Percentiles rank a stretch among this genome's conserved stretches.
Evolutionary conservation across 73 alveolate genomes (phyloP).

Genomic region (Stentor coeruleus): DNA sequence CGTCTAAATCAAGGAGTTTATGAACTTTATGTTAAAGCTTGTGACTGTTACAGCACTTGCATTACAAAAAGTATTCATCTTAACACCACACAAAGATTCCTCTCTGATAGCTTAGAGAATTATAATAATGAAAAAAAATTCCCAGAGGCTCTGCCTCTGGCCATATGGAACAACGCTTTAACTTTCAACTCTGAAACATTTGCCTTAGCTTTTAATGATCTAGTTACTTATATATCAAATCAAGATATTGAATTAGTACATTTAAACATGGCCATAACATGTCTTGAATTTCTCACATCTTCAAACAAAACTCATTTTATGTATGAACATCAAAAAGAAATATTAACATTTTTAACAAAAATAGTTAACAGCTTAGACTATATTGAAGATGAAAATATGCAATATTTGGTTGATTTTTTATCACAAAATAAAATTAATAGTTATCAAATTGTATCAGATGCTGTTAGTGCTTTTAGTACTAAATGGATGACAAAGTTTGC

Average conservation of each 20-base stretch:
- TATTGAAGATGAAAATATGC: background rate
- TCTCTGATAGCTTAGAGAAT: background rate
- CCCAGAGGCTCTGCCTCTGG: background rate
- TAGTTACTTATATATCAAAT: too few relatives aligned
- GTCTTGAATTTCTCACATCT: background rate
- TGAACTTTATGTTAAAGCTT: background rate
- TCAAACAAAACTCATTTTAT: background rate
- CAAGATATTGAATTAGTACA: background rate
- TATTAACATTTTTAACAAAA: background rate
- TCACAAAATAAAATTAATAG: background rate
- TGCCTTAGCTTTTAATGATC: background rate
- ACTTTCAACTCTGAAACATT: background rate
- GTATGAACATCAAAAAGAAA: background rate
- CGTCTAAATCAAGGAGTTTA: background rate
- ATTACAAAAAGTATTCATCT: too few relatives aligned
- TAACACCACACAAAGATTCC: background rate
- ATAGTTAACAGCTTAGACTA: too few relatives aligned
- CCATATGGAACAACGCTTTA: background rate
- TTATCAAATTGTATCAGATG: background rate
- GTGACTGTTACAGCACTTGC: background rate
- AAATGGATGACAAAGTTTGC: background rate
- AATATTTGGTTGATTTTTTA: too few relatives aligned
- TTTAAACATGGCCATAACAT: background rate
- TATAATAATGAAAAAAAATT: background rate
- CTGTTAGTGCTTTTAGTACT: too few relatives aligned